Percentiles rank a stretch among this genome's conserved stretches.
These are phyloP conservation scores for Purpureocillium lavendulum DNA, from an alignment of 2,329 filamentous ascomycete genomes.

Conservation along the genomic window DNA sequence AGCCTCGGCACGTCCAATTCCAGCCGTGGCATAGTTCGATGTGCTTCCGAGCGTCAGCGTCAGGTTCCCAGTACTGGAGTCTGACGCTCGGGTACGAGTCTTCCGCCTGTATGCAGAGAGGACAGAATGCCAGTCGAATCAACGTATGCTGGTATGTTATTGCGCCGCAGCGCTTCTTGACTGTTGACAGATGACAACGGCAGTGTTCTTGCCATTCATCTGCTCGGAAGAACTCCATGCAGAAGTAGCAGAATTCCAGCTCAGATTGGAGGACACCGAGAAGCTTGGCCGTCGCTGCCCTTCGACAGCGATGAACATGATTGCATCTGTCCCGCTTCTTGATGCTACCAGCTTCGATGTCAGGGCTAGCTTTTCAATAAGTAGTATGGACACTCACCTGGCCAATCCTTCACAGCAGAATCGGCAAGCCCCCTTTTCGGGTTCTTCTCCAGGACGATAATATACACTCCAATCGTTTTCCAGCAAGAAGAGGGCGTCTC, in stretches of 20 bases:
- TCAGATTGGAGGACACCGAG: not conserved
- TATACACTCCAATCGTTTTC: not conserved
- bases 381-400: not conserved
- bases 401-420: not conserved
- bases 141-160: not conserved
- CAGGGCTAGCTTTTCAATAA: not conserved
- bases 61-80: not conserved
- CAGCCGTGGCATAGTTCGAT: not conserved
- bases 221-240: not conserved
- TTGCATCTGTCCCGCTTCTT: not conserved
- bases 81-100: not conserved
- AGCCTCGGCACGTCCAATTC: not conserved
- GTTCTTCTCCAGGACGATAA: not conserved
- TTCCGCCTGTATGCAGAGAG: not conserved
- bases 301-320: not conserved
- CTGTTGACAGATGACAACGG: not conserved
- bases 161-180: not conserved
- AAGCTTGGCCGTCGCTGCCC: not conserved
- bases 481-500: not conserved
- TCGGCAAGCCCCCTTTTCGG: not conserved
- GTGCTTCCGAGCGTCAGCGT: not conserved
- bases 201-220: not conserved
- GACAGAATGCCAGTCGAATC: not conserved
- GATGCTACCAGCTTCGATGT: not conserved
- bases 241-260: not conserved